Evolutionary conservation across 2,329 filamentous ascomycete genomes (phyloP), one percentile per base, ranked within the genome.

Genomic region (Diaporthe amygdali): DNA sequence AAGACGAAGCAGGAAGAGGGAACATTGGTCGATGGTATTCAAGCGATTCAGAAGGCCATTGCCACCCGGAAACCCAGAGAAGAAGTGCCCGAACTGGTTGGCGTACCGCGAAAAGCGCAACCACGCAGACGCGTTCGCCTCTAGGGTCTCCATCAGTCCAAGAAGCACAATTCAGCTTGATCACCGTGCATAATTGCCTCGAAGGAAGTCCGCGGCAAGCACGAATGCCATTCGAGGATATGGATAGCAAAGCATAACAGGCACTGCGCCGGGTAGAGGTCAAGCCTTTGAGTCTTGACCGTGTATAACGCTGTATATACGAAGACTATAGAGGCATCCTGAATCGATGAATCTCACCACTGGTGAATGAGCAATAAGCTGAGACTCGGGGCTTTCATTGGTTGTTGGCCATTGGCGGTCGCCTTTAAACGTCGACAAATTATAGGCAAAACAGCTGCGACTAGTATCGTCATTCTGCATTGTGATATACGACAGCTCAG

Each of bases 21-120:
- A 22, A 78, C 79, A 71, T 74, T 93, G 59, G 81, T 95, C n/a
- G 83, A 91, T 76, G 91, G 91, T n/a, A 75, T 81, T 41, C 77
- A 84, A 77, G 80, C 78, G 69, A 87, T 91, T 67, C 80, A 87
- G 54, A 70, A 79, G 44, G 81, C 80, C 63, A 76, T 85, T 72
- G 71, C 72, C 5, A 22, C 20, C 14, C 55, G 44, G 68, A 56
- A 25, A 41, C 15, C 30, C 44, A 56, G 30, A n/a, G 44, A 47
- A 30, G 52, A 63, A 32, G 68, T 67, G 5, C 59, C 71, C 22
- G 46, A 70, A 25, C 7, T 66, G 37, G 41, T 70, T 22, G 61
- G 52, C n/a, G 20, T 56, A 20, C 52, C 22, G 55, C 52, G 66
- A 6, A 55, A 68, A 46, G 37, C 44, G 17, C 34, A 34, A 30